Evolutionary conservation across 108 stramenopile genomes (phyloP), one percentile per base, ranked within the genome.

Genomic region (Cyclostephanos tholiformis): DNA sequence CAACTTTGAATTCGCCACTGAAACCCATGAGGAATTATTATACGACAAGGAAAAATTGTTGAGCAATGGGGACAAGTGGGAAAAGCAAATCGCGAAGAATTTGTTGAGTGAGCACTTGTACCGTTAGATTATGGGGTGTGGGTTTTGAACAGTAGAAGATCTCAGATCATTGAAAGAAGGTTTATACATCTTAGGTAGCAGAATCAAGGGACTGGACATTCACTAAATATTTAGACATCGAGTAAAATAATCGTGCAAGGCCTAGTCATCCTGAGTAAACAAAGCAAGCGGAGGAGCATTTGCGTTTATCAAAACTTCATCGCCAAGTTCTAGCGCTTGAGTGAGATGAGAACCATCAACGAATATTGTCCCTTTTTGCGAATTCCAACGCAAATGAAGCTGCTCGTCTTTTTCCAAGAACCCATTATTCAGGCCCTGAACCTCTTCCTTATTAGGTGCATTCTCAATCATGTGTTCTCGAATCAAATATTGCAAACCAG

Each of bases 31-130:
- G 74, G 99, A 99, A 75, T 92, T 99, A 25, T 60, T 98, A 39
- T 99, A 99, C 82, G 98, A 99, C 82, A 99, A 99, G 97, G 97
- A 96, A 78, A 97, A 96, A 89, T 84, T 99, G 26, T 87, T 99
- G 38, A 89, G 92, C 65, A 99, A 99, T 86, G 99, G 99, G 27
- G 99, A 99, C 82, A 97, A 97, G 83, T 99, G 99, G 99, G 99
- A 99, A 80, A 89, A 89, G 65, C 97, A 97, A 63, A 96, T 99
- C 84, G 97, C 98, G 22, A 93, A 94, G 87, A 99, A 99, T 77
- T 75, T 99, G 58, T 89, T 95, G 72, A 94, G 89, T 71, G 97
- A 99, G 78, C 95, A 96, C 73, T 84, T 94, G 57, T 99, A 99
- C 86, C 95, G 97, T 80, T 99, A 84, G 87, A 60, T 55, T 57